Percentiles rank a stretch among this genome's conserved stretches.
phyloP scores from a whole-genome alignment of 164 flowering plant genomes.

The Magnolia changhungtana region DNA sequence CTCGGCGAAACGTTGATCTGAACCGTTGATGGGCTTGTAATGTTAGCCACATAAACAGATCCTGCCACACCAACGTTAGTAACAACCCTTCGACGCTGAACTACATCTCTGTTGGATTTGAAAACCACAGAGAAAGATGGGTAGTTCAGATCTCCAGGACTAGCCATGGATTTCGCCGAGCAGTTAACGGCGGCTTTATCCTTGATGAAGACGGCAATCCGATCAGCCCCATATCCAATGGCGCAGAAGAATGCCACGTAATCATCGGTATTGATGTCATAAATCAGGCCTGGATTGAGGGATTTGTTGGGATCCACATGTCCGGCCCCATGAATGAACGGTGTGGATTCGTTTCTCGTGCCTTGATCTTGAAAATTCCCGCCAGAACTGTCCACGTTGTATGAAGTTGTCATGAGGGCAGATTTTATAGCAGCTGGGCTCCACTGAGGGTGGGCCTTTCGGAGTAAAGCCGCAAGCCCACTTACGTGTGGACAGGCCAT shows the following conservation, averaged over 20 bases:
- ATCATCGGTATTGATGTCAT: conserved; percentile 47
- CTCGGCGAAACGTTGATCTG: conserved; percentile 62
- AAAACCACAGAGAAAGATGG: conserved; percentile 83
- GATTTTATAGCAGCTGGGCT: conserved; percentile 81
- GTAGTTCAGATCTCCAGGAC: conserved; percentile 77
- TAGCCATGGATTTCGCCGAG: conserved; percentile 17
- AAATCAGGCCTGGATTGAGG: conserved; percentile 76
- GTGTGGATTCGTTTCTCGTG: conserved; percentile 57
- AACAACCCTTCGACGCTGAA: conserved; percentile 55
- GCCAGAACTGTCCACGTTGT: conserved; percentile 56
- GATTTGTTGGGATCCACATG: conserved; percentile 86
- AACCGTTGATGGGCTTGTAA: conserved; percentile 47
- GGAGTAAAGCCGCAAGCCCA: conserved; percentile 79
- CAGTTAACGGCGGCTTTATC: conserved; percentile 38
- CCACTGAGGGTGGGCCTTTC: conserved; percentile 66
- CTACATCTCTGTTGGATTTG: conserved; percentile 13
- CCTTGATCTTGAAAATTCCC: conserved; percentile 56
- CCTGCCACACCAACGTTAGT: conserved; percentile 67
- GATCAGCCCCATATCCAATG: conserved; percentile 46
- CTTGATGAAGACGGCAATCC: conserved; percentile 44
- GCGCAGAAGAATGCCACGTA: conserved; percentile 71
- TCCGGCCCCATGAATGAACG: conserved; percentile 78
- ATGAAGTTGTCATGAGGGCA: conserved; percentile 84
- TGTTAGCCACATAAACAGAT: conserved; percentile 55
- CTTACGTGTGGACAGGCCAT: conserved; percentile 97